phyloP scores from a whole-genome alignment of 345 rosid genomes.

The Brassica incana region DNA sequence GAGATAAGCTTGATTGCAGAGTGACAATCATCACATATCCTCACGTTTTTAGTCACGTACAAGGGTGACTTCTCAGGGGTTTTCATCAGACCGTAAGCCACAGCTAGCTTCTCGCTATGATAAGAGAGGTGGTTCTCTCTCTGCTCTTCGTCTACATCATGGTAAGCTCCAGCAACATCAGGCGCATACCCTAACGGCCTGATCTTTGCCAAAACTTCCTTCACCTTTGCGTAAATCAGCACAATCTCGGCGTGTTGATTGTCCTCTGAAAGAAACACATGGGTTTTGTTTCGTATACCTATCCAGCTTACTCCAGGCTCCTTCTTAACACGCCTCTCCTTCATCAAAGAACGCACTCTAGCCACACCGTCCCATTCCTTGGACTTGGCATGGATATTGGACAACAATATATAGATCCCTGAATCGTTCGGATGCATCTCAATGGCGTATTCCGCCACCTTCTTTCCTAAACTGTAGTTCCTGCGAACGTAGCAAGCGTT shows the following conservation, averaged over 20 bases:
- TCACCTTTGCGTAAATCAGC: slow-evolving; percentile 58
- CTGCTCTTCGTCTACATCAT: slow-evolving; percentile 85
- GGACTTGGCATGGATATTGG: slow-evolving; percentile 62
- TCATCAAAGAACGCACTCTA: slow-evolving; percentile 64
- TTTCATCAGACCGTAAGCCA: slow-evolving; percentile 76
- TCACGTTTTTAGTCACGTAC: slow-evolving; percentile 62
- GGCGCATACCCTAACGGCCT: slow-evolving; percentile 70
- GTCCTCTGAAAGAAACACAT: slow-evolving; percentile 69
- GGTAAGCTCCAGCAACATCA: slow-evolving; percentile 55
- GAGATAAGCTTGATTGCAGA: slow-evolving; percentile 75
- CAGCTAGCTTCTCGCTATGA: slow-evolving; percentile 88
- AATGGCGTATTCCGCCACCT: slow-evolving; percentile 51
- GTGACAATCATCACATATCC: slow-evolving; percentile 92
- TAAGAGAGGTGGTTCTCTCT: slow-evolving; percentile 66
- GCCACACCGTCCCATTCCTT: slow-evolving; percentile 77
- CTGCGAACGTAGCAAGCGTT: slow-evolving; percentile 67
- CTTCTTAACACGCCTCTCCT: slow-evolving; percentile 62
- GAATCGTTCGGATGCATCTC: slow-evolving; percentile 55
- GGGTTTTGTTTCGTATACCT: slow-evolving; percentile 53
- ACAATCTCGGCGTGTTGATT: slow-evolving; percentile 59
- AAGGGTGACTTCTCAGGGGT: slow-evolving; percentile 60
- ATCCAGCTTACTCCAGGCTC: slow-evolving; percentile 95
- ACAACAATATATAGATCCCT: slow-evolving; percentile 51
- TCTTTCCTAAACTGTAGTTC: slow-evolving; percentile 58
- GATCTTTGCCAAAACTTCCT: slow-evolving; percentile 59